These are phyloP conservation scores for Mucuna pruriens DNA, from an alignment of 306 rosid species.

Conservation along the genomic window DNA sequence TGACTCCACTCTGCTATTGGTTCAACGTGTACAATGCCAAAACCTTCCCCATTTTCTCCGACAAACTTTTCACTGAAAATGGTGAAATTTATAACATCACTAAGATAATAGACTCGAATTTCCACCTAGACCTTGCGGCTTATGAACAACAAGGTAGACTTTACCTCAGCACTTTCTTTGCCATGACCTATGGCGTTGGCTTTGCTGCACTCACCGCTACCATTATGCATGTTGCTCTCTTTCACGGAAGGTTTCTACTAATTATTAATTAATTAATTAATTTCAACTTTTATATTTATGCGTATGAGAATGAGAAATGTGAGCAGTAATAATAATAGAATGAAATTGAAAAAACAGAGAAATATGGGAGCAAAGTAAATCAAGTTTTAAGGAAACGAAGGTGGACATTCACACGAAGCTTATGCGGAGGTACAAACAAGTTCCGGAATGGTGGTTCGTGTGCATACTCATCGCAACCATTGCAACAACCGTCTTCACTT, in stretches of 20 bases:
- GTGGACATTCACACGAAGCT: constrained; percentile 83
- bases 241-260: constrained; percentile 73
- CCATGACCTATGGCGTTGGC: constrained; percentile 81
- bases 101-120: constrained; percentile 67
- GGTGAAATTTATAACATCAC: constrained; percentile 71
- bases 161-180: constrained; percentile 69
- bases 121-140: constrained; percentile 67
- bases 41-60: constrained; percentile 78
- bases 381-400: constrained; percentile 59
- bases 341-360: constrained; percentile 54
- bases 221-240: constrained; percentile 80
- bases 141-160: constrained; percentile 66
- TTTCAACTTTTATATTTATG: too few relatives aligned
- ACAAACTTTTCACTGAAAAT: constrained; percentile 51
- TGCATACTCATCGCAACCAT: constrained; percentile 63
- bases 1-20: constrained; percentile 81
- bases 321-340: background rate
- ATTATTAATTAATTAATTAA: background rate
- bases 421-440: constrained; percentile 76
- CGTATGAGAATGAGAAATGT: too few relatives aligned
- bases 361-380: constrained; percentile 84
- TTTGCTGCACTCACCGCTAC: constrained; percentile 91
- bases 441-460: constrained; percentile 94
- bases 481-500: constrained; percentile 59
- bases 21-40: constrained; percentile 64